Base-by-base conservation (phyloP, 306 rosid species). In the Glycine tomentella region DNA sequence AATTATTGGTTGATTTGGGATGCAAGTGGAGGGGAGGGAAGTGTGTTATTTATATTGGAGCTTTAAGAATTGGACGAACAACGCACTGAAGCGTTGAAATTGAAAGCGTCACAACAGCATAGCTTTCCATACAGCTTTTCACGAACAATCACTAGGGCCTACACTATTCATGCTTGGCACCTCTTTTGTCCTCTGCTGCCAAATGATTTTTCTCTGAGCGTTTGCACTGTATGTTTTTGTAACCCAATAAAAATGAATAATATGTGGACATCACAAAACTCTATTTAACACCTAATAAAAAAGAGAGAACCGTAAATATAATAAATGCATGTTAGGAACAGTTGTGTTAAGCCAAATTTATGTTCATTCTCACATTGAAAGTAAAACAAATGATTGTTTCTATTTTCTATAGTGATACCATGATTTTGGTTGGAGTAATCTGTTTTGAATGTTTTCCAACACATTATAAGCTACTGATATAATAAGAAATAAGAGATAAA, bases 61-160 rank as follows among this genome's bases (percentile, higher is more conserved):
- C 1, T 66, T 67, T n/a, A 31, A 7, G 52, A 1, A 31, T 1
- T 61, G 42, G 66, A 25, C 1, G 66, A 61, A 61, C 36, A 20
- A 4, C 8, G 38, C 65, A 58, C 14, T 34, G 3, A 13, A 61
- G 14, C 66, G 17, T 46, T 69, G 74, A 17, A 69, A 68, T 8
- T 15, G 74, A 17, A 69, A 17, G 52, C 9, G 74, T 46, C 15
- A 67, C 34, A 67, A 16, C 7, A 44, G 8, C 72, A 16, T 45
- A 46, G 53, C 74, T 69, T 69, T 69, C 38, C 9, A 45, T 46
- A 1, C 74, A 69, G 74, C 74, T 17, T 69, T 45, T 17, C 56
- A 40, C 9, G 13, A 67, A 12, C 51, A 66, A 42, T 67, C 1
- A 42, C 16, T 11, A 5, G 9, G 74, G 56, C 74, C 73, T 69